Percentiles rank a stretch among this genome's conserved stretches.
These are phyloP conservation scores for Erodium maritimum DNA, from an alignment of 345 rosid species.

Conservation along the genomic window DNA sequence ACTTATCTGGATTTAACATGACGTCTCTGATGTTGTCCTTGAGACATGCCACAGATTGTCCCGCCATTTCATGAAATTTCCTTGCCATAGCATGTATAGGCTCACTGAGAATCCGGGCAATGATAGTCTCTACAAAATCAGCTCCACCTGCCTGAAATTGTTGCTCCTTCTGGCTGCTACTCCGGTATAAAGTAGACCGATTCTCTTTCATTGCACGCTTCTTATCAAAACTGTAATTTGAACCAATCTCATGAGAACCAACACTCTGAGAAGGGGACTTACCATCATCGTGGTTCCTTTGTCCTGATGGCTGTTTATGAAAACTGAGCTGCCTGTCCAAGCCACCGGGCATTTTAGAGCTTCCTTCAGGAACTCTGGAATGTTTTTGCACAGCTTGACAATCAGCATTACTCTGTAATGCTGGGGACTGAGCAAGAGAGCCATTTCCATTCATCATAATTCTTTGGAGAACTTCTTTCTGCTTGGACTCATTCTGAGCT, in stretches of 20 bases:
- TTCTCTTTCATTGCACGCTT: slow-evolving; percentile 42
- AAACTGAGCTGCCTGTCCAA: slow-evolving; percentile 61
- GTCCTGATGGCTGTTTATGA: slow-evolving; percentile 34
- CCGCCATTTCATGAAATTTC: slow-evolving; percentile 70
- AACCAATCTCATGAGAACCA: slow-evolving; percentile 57
- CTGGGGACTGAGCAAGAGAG: slow-evolving; percentile 40
- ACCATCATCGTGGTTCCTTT: slow-evolving; percentile 30
- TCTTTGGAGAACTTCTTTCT: slow-evolving; percentile 54
- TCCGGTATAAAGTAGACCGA: slow-evolving; percentile 40
- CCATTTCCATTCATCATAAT: slow-evolving; percentile 62
- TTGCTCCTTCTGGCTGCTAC: slow-evolving; percentile 51
- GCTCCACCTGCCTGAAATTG: slow-evolving; percentile 43
- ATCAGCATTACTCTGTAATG: slow-evolving; percentile 32
- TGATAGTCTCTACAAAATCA: slow-evolving; percentile 58
- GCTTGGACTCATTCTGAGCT: slow-evolving; percentile 58
- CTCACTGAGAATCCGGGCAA: slow-evolving; percentile 58
- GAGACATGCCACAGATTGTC: slow-evolving; percentile 39
- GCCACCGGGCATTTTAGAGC: slow-evolving; percentile 41
- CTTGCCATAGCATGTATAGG: slow-evolving; percentile 63
- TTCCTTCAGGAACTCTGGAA: slow-evolving; percentile 33
- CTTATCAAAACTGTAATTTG: slow-evolving; percentile 49
- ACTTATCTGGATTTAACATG: slow-evolving; percentile 57
- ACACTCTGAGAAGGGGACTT: slow-evolving; percentile 55
- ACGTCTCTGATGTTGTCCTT: slow-evolving; percentile 70
- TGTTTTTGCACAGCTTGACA: slow-evolving; percentile 33